phyloP scores from a whole-genome alignment of 768 basidiomycete species.

The Lentinula detonsa region DNA sequence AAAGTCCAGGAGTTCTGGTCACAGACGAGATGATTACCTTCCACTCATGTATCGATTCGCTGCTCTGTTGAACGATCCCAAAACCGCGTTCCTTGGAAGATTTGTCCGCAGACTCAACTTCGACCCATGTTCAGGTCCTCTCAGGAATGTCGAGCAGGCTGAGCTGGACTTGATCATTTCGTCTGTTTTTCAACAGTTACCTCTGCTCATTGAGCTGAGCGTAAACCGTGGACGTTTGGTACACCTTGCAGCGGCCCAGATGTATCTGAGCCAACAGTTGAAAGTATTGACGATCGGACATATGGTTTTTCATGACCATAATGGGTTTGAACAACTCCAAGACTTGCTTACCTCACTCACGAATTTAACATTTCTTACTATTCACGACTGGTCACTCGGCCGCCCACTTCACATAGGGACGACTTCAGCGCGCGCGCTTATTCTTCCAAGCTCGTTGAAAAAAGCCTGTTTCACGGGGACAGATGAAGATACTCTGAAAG shows the following conservation, averaged over 20 bases:
- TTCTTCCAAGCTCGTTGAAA: background rate
- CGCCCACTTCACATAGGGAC: background rate
- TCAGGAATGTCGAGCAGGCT: background rate
- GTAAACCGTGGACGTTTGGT: background rate
- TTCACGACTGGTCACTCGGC: background rate
- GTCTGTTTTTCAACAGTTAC: background rate
- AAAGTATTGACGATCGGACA: background rate
- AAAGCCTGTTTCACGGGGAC: background rate
- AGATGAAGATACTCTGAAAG: background rate
- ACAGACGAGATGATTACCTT: background rate
- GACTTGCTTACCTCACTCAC: background rate
- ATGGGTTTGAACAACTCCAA: background rate
- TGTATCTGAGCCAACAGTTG: background rate
- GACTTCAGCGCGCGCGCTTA: background rate
- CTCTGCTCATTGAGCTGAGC: background rate
- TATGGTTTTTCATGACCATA: background rate
- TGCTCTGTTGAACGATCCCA: background rate
- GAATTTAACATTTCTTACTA: background rate
- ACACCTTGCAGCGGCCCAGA: background rate
- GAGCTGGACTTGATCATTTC: background rate
- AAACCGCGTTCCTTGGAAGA: background rate
- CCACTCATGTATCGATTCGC: background rate
- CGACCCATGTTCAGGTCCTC: background rate
- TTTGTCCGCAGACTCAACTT: background rate
- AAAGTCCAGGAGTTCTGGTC: background rate